phyloP scores from a whole-genome alignment of 2,329 filamentous ascomycete species.

The Curvularia verruculosa region DNA sequence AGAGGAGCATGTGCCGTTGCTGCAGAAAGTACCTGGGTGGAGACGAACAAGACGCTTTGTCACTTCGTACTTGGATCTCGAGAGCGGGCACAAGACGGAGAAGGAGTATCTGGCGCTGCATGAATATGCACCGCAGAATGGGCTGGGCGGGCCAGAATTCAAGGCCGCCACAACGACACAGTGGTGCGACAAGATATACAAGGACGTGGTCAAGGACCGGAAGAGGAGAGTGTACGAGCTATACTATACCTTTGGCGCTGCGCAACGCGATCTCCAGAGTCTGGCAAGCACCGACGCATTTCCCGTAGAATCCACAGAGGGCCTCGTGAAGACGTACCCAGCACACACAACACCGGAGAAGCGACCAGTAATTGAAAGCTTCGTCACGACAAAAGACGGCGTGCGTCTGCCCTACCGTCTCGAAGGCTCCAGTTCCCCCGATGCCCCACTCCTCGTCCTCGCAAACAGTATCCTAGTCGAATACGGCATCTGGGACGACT shows the following conservation, averaged over 20 bases:
- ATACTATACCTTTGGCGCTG: conserved; percentile 81
- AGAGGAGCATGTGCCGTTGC: conserved; percentile 74
- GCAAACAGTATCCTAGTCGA: conserved; percentile 81
- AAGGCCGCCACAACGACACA: conserved; percentile 67
- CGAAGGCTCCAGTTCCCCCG: conserved; percentile 70
- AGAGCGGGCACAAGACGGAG: conserved; percentile 47
- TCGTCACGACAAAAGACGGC: conserved; percentile 70
- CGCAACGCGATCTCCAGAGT: conserved; percentile 69
- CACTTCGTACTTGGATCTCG: conserved; percentile 63
- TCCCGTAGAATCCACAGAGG: conserved; percentile 60
- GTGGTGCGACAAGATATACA: conserved; percentile 65
- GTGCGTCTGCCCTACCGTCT: conserved; percentile 74
- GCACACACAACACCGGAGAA: conserved; percentile 37
- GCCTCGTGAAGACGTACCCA: conserved; percentile 62
- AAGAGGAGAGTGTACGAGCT: conserved; percentile 69
- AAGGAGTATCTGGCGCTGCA: conserved; percentile 69
- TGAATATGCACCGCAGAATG: conserved; percentile 72
- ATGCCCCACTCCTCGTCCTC: conserved; percentile 75
- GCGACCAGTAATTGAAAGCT: conserved; percentile 66
- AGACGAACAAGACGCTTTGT: conserved; percentile 73
- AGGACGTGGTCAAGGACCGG: conserved; percentile 63
- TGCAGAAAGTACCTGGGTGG: conserved; percentile 80
- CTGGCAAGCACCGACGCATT: conserved; percentile 58
- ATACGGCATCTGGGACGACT: conserved; percentile 79
- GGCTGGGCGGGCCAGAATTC: conserved; percentile 68